Percentiles rank a stretch among this genome's conserved stretches.
These are phyloP conservation scores for Gossypium longicalyx DNA, from an alignment of 345 rosid genomes.

Conservation along the genomic window DNA sequence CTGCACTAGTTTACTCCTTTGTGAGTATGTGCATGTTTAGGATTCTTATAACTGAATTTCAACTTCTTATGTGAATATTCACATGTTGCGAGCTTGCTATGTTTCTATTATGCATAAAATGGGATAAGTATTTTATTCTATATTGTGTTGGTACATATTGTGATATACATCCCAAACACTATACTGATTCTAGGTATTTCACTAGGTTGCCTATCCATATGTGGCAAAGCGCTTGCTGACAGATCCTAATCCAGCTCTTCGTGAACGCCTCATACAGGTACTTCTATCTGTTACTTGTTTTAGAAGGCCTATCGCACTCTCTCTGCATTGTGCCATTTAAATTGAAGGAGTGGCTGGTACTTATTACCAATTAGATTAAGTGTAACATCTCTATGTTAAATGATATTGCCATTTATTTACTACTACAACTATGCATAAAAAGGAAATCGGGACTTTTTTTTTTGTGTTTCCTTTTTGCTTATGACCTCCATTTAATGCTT, in stretches of 20 bases:
- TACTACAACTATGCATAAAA: neutral
- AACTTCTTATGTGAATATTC: neutral
- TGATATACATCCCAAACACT: neutral
- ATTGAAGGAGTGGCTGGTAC: neutral
- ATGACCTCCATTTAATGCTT: neutral
- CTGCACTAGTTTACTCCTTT: conserved; percentile 1
- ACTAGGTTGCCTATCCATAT: conserved; percentile 95
- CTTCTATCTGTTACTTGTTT: conserved; percentile 1
- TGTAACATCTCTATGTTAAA: neutral
- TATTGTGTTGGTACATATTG: neutral
- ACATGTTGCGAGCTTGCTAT: neutral
- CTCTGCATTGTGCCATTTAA: neutral
- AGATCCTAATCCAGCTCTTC: conserved; percentile 96
- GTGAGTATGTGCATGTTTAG: neutral
- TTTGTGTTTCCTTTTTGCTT: neutral
- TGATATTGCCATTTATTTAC: neutral
- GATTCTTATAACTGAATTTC: neutral
- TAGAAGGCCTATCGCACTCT: neutral
- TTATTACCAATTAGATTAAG: neutral
- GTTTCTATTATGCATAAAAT: neutral
- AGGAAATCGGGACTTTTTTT: neutral
- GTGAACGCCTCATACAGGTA: conserved; percentile 95
- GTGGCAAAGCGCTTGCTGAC: conserved; percentile 93
- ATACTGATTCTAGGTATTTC: conserved; percentile 19
- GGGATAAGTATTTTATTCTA: neutral